A percentile compares a stretch with the other conserved stretches of the same genome.
phyloP scores from a whole-genome alignment of 768 basidiomycete genomes.

The Pulveroboletus frians region DNA sequence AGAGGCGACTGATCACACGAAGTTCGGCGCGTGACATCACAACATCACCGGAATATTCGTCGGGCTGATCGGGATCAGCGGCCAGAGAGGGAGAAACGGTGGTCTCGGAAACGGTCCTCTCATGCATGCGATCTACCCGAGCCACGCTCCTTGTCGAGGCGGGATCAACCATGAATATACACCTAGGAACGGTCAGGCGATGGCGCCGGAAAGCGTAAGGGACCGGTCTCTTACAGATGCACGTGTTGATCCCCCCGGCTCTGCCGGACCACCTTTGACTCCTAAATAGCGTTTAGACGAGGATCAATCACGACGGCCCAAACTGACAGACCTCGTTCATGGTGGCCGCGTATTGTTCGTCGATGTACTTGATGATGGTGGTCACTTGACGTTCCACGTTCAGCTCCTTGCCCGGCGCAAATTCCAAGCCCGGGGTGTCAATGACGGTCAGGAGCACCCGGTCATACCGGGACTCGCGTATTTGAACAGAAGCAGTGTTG shows the following conservation, averaged over 20 bases:
- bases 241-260: conserved; percentile 88
- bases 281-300: conserved; percentile 39
- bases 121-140: conserved; percentile 44
- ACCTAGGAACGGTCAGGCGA: conserved; percentile 39
- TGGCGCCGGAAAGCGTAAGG: background rate
- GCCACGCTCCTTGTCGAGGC: conserved; percentile 54
- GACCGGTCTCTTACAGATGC: conserved; percentile 57
- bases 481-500: conserved; percentile 69
- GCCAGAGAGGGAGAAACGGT: conserved; percentile 50
- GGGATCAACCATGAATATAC: conserved; percentile 84
- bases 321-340: conserved; percentile 64
- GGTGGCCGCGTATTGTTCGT: conserved; percentile 77
- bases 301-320: background rate
- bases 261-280: conserved; percentile 83
- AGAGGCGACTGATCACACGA: conserved; percentile 70
- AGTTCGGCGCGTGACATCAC: conserved; percentile 77
- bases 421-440: conserved; percentile 84
- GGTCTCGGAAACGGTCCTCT: conserved; percentile 60
- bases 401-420: conserved; percentile 64
- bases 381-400: conserved; percentile 77
- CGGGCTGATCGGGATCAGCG: conserved; percentile 45
- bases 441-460: conserved; percentile 74
- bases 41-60: conserved; percentile 44
- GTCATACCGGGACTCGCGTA: conserved; percentile 79
- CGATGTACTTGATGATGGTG: conserved; percentile 68